Conservation (phyloP, 495 filamentous ascomycete species). For the Xylona heveae region DNA sequence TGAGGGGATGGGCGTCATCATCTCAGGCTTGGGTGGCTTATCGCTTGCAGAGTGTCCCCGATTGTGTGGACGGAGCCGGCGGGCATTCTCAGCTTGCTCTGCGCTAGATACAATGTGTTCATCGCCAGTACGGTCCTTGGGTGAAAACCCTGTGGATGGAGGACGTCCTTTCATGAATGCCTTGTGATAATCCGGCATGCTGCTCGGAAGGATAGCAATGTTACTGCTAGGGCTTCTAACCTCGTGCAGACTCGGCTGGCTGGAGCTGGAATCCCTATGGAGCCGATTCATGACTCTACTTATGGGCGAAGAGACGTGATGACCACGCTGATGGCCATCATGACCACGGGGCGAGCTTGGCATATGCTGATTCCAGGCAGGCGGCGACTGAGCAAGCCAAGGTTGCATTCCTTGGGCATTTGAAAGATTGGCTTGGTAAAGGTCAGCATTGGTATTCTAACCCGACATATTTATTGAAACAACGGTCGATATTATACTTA, state of each 20-base stretch:
- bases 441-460: not conserved
- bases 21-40: slow-evolving; percentile 27
- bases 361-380: slow-evolving; percentile 20
- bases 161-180: slow-evolving; percentile 65
- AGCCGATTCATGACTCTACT: too few relatives aligned
- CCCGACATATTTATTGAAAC: not conserved
- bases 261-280: slow-evolving; percentile 1
- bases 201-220: slow-evolving; percentile 76
- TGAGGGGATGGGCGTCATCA: slow-evolving; percentile 17
- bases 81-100: slow-evolving; percentile 53
- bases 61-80: slow-evolving; percentile 61
- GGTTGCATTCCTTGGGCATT: slow-evolving; percentile 21
- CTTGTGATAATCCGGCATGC: slow-evolving; percentile 69
- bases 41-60: slow-evolving; percentile 36
- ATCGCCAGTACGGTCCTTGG: not conserved
- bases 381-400: slow-evolving; percentile 30
- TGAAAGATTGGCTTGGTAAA: slow-evolving; percentile 20
- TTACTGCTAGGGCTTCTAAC: slow-evolving; percentile 54
- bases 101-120: slow-evolving; percentile 38
- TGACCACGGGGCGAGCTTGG: slow-evolving; percentile 15
- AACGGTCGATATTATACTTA: slow-evolving; percentile 22
- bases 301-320: too few relatives aligned
- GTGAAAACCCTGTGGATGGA: slow-evolving; percentile 5
- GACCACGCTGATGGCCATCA: too few relatives aligned
- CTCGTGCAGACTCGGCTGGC: slow-evolving; percentile 1